A percentile compares a stretch with the other conserved stretches of the same genome.
Evolutionary conservation across 768 basidiomycete species (phyloP).

Genomic region (Lanmaoa pseudosensibilis): DNA sequence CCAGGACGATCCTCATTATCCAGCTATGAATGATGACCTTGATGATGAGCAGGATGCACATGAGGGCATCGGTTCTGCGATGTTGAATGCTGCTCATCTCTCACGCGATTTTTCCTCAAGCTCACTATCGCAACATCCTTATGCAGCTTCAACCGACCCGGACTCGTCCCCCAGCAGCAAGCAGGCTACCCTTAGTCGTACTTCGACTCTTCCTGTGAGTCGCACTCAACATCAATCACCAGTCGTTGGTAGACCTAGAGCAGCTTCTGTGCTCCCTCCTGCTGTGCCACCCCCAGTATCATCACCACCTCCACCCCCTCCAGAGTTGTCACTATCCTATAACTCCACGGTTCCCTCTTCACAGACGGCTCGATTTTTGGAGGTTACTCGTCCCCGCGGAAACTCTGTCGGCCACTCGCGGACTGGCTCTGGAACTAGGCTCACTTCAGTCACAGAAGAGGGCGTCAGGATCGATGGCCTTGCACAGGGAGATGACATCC

Average conservation of each 20-base stretch:
- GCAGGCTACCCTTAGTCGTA: conserved; percentile 32
- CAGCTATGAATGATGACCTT: conserved; percentile 19
- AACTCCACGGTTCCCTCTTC: conserved; percentile 32
- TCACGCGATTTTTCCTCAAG: conserved; percentile 30
- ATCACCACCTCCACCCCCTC: conserved; percentile 59
- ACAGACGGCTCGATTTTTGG: conserved; percentile 35
- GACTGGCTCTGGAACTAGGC: conserved; percentile 54
- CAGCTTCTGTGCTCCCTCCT: conserved; percentile 62
- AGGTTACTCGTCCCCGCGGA: conserved; percentile 44
- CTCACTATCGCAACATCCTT: conserved; percentile 45
- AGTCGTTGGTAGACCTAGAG: conserved; percentile 44
- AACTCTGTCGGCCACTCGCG: conserved; percentile 54
- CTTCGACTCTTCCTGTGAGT: conserved; percentile 35
- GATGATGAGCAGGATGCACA: conserved; percentile 39
- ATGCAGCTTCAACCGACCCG: conserved; percentile 44
- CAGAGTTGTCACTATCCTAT: conserved; percentile 34
- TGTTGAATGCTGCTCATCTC: conserved; percentile 36
- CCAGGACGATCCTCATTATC: conserved; percentile 37
- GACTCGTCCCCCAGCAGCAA: conserved; percentile 33
- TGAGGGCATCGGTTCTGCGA: conserved; percentile 48
- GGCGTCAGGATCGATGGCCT: conserved; percentile 39
- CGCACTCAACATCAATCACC: conserved; percentile 28
- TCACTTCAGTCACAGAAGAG: conserved; percentile 67
- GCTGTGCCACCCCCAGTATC: conserved; percentile 63
- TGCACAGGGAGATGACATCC: conserved; percentile 24